Conservation (phyloP, 345 rosid species). For the Erysimum cheiranthoides region DNA sequence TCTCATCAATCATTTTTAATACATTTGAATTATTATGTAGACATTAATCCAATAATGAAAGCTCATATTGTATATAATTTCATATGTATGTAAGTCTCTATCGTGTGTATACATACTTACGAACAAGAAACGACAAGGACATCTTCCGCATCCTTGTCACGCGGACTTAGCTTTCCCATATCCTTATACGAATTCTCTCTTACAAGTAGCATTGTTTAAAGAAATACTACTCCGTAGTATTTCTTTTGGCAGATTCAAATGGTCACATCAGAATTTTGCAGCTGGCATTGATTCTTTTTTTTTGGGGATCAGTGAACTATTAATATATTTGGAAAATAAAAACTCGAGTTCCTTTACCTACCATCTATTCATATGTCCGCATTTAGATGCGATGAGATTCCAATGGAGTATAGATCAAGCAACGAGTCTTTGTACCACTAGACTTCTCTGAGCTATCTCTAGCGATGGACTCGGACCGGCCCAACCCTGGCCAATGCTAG, state of each 20-base stretch:
- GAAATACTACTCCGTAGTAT: too few species aligned
- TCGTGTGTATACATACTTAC: conserved; percentile 10
- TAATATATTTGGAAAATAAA: conserved; percentile 20
- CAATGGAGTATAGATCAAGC: conserved; percentile 17
- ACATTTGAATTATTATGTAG: conserved; percentile 25
- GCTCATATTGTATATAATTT: background rate
- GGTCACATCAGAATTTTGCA: conserved; percentile 23
- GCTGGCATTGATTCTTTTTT: conserved; percentile 15
- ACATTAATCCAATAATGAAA: conserved; percentile 23
- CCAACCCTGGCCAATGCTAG: background rate
- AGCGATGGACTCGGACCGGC: conserved; percentile 8
- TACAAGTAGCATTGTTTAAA: background rate
- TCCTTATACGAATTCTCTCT: background rate
- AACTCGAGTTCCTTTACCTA: conserved; percentile 27
- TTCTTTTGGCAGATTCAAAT: conserved; percentile 20
- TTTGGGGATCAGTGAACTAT: conserved; percentile 14
- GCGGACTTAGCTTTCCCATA: conserved; percentile 36
- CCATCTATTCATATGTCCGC: conserved; percentile 22
- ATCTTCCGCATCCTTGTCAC: conserved; percentile 31
- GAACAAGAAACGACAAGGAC: conserved; percentile 35
- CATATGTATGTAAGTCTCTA: conserved; percentile 8
- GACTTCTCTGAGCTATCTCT: conserved; percentile 8
- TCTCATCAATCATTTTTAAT: conserved; percentile 14
- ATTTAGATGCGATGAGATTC: conserved; percentile 5
- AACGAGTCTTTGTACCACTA: conserved; percentile 28